Evolutionary conservation across 2,329 filamentous ascomycete genomes (phyloP).

Genomic region (Ambrosiella cleistominuta): DNA sequence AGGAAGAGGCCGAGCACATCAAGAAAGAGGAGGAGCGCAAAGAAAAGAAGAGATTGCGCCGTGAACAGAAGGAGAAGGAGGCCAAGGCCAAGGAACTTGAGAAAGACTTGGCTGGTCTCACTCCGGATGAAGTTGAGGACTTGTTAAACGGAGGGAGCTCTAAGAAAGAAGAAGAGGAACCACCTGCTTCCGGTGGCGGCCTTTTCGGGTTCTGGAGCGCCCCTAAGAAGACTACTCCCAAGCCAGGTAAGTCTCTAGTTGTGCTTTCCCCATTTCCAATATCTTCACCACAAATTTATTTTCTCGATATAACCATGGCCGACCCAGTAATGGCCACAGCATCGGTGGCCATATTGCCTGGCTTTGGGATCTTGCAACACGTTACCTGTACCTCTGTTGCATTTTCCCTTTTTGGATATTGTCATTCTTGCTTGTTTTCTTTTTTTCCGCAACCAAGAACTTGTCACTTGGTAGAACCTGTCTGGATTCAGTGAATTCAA

Average conservation of each 20-base stretch:
- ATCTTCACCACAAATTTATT: not conserved
- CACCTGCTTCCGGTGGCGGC: constrained; percentile 19
- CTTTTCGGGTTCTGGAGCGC: constrained; percentile 41
- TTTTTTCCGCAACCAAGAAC: not conserved
- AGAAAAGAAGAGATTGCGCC: constrained; percentile 14
- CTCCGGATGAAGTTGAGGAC: constrained; percentile 16
- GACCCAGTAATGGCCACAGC: too few species aligned
- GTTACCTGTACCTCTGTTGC: not conserved
- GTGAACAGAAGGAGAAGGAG: constrained; percentile 13
- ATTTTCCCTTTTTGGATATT: not conserved
- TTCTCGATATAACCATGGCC: not conserved
- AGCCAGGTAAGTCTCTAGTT: constrained; percentile 22
- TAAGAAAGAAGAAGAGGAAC: constrained; percentile 17
- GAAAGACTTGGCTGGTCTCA: constrained; percentile 17
- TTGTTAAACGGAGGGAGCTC: constrained; percentile 11
- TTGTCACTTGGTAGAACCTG: not conserved
- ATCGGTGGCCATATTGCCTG: not conserved
- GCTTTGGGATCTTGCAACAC: not conserved
- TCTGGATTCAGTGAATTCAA: not conserved
- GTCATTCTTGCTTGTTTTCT: not conserved
- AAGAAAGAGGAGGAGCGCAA: constrained; percentile 8
- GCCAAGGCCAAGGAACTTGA: constrained; percentile 13
- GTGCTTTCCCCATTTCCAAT: not conserved
- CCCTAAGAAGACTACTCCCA: constrained; percentile 28
- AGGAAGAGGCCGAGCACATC: constrained; percentile 17